A percentile compares a stretch with the other conserved stretches of the same genome.
phyloP scores from a whole-genome alignment of 106 monocot species.

The Posidonia australis region DNA sequence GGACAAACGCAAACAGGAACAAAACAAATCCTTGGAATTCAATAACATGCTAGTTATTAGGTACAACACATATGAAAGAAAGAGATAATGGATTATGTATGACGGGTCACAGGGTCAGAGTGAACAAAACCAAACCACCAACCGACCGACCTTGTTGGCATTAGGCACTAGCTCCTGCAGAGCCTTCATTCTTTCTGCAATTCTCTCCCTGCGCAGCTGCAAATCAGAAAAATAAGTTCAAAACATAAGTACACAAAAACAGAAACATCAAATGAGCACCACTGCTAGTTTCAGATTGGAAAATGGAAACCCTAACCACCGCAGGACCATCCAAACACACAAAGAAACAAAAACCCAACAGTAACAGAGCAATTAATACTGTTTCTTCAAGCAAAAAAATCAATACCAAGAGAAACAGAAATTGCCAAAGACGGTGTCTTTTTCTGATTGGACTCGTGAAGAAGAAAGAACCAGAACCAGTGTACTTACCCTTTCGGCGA shows the following conservation, averaged over 20 bases:
- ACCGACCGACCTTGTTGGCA: conserved; percentile 52
- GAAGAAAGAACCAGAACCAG: too few relatives aligned
- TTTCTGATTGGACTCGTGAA: too few relatives aligned
- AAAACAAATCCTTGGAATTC: too few relatives aligned
- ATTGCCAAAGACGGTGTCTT: too few relatives aligned
- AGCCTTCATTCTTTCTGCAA: conserved; percentile 85
- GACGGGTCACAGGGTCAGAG: neutral
- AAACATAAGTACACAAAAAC: neutral
- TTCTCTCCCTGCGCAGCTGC: conserved; percentile 82
- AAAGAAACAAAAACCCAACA: neutral
- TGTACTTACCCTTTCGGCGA: conserved; percentile 74
- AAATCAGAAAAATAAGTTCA: neutral
- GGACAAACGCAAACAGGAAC: too few relatives aligned
- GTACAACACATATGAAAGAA: too few relatives aligned
- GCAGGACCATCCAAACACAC: neutral
- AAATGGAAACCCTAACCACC: neutral
- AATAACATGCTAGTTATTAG: too few relatives aligned
- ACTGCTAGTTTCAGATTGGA: neutral
- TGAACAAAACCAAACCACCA: neutral
- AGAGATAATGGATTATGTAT: too few relatives aligned
- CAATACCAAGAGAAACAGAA: too few relatives aligned
- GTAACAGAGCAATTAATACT: neutral
- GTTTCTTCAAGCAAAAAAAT: too few relatives aligned
- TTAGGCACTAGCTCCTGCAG: conserved; percentile 85
- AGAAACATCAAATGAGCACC: neutral